Percentiles rank a stretch among this genome's conserved stretches.
phyloP scores from a whole-genome alignment of 768 basidiomycete genomes.

The Piloderma croceum region DNA sequence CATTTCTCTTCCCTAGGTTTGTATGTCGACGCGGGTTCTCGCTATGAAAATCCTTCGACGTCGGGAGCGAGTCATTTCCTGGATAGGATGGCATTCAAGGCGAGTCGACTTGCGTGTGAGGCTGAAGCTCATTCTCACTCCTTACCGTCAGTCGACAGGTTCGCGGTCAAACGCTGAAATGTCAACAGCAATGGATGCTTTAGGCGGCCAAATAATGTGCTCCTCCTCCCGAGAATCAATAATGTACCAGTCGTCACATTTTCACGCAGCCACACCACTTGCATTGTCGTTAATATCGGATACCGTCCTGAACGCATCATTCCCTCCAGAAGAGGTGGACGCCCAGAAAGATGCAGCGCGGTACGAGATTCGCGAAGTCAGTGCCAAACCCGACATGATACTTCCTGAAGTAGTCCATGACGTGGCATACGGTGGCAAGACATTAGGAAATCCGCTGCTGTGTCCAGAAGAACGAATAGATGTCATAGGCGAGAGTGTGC shows the following conservation, averaged over 20 bases:
- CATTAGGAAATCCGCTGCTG: slow-evolving; percentile 84
- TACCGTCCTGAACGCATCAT: slow-evolving; percentile 75
- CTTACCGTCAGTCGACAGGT: slow-evolving; percentile 55
- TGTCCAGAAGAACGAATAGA: slow-evolving; percentile 83
- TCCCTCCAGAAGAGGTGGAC: slow-evolving; percentile 73
- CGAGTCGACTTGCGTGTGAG: too few species aligned
- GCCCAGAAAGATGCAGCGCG: slow-evolving; percentile 80
- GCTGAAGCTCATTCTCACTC: neutral
- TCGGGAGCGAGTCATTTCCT: slow-evolving; percentile 88
- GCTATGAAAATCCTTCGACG: slow-evolving; percentile 72
- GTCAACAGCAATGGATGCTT: slow-evolving; percentile 69
- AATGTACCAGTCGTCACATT: slow-evolving; percentile 97
- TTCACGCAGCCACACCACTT: slow-evolving; percentile 72
- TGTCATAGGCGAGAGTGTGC: slow-evolving; percentile 51
- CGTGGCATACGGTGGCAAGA: slow-evolving; percentile 73
- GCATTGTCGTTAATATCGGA: slow-evolving; percentile 89
- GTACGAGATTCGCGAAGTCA: slow-evolving; percentile 88
- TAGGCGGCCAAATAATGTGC: slow-evolving; percentile 90
- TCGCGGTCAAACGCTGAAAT: slow-evolving; percentile 72
- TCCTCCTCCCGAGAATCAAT: slow-evolving; percentile 90
- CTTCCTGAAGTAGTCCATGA: slow-evolving; percentile 86
- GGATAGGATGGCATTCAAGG: slow-evolving; percentile 97
- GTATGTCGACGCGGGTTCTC: slow-evolving; percentile 88
- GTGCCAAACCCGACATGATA: slow-evolving; percentile 85
- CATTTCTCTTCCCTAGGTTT: slow-evolving; percentile 94